These are phyloP conservation scores for Trichosphaerium sp. DNA, from an alignment of 78 protist genomes.

Conservation along the genomic window DNA sequence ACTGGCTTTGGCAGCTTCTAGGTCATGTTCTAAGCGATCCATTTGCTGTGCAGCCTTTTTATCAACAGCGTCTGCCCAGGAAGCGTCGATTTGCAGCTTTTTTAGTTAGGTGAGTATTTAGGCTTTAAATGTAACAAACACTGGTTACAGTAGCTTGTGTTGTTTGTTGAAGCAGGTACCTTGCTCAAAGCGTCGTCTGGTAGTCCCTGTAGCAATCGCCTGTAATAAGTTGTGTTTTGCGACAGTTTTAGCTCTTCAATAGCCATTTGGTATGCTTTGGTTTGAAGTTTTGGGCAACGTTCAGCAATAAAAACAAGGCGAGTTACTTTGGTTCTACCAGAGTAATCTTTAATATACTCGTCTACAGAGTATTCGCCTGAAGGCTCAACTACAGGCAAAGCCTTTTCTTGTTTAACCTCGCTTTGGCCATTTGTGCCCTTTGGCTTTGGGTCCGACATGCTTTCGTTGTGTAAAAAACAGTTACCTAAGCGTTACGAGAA, in stretches of 20 bases:
- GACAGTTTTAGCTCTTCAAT: constrained; percentile 12
- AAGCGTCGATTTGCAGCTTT: not conserved
- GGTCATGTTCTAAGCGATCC: constrained; percentile 54
- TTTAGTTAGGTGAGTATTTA: not conserved
- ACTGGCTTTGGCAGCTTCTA: constrained; percentile 32
- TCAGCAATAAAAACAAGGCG: constrained; percentile 35
- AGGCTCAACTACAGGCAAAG: too few relatives aligned
- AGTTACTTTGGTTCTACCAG: constrained; percentile 27
- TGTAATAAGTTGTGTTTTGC: not conserved
- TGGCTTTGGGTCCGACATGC: too few relatives aligned
- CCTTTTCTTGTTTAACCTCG: too few relatives aligned
- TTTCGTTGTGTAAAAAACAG: too few relatives aligned
- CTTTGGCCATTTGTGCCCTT: too few relatives aligned
- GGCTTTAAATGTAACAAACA: not conserved
- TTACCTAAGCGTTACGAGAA: too few relatives aligned
- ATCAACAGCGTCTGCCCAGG: constrained; percentile 20
- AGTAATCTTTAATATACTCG: constrained; percentile 23
- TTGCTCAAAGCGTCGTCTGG: not conserved
- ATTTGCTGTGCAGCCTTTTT: constrained; percentile 1
- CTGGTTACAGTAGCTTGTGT: not conserved
- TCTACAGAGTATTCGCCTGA: too few relatives aligned
- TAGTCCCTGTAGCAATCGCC: not conserved
- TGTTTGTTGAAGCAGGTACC: not conserved
- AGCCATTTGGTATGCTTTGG: constrained; percentile 23
- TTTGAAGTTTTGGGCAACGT: constrained; percentile 3